Evolutionary conservation across 2,329 filamentous ascomycete genomes (phyloP).

Genomic region (Pestalotiopsis sp.): DNA sequence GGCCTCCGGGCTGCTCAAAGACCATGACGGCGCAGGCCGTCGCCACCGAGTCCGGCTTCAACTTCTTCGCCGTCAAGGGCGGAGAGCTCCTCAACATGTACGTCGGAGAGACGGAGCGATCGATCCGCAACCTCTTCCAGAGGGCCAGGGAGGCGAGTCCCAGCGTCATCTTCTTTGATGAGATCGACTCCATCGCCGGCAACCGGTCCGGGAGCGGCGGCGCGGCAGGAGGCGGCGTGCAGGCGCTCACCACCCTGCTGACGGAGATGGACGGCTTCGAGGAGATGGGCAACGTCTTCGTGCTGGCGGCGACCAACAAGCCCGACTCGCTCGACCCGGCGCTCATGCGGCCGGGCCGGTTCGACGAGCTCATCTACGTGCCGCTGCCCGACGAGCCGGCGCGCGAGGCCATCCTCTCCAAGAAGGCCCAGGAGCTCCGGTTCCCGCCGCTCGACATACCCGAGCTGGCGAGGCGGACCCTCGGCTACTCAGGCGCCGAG

Average conservation of each 20-base stretch:
- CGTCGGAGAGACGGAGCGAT: slow-evolving; percentile 90
- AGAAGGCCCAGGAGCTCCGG: slow-evolving; percentile 64
- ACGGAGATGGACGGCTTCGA: slow-evolving; percentile 98
- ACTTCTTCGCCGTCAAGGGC: slow-evolving; percentile 93
- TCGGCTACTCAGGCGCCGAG: slow-evolving; percentile 87
- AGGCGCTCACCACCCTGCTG: slow-evolving; percentile 85
- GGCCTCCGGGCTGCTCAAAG: slow-evolving; percentile 92
- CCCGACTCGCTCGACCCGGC: slow-evolving; percentile 86
- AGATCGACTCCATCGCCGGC: slow-evolving; percentile 84
- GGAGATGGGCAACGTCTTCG: slow-evolving; percentile 77
- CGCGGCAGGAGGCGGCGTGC: slow-evolving; percentile 57
- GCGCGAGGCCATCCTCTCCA: slow-evolving; percentile 74
- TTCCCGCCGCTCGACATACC: slow-evolving; percentile 68
- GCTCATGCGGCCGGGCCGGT: slow-evolving; percentile 80
- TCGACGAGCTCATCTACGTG: slow-evolving; percentile 85
- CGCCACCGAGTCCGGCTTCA: slow-evolving; percentile 86
- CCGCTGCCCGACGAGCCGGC: slow-evolving; percentile 76
- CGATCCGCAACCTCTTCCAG: slow-evolving; percentile 81
- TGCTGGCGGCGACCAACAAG: slow-evolving; percentile 90
- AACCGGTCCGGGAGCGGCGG: slow-evolving; percentile 50
- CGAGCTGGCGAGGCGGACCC: slow-evolving; percentile 63
- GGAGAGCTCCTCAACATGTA: slow-evolving; percentile 96
- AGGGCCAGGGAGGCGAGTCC: slow-evolving; percentile 85
- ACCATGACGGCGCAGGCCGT: slow-evolving; percentile 90
- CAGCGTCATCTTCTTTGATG: slow-evolving; percentile 95